Base-by-base conservation (phyloP, 176 grass and related monocot species). In the Miscanthus lutarioriparius region DNA sequence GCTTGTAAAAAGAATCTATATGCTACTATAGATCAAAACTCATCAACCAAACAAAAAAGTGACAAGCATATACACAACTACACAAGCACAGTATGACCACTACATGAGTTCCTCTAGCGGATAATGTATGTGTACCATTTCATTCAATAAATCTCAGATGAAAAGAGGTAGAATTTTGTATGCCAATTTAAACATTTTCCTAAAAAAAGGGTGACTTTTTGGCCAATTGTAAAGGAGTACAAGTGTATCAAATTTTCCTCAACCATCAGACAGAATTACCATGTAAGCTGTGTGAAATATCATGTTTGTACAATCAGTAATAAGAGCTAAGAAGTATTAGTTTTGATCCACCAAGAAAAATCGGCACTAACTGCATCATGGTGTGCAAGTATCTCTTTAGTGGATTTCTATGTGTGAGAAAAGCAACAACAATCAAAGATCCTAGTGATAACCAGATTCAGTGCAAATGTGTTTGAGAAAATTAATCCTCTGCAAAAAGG, bases 1-100 rank as follows among this genome's bases (percentile, higher is more conserved):
- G 30, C 66, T 22, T 77, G 15, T n/a, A 77, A 48, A 85, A 51
- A 54, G 48, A 75, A 79, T 62, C 11, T 51, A 76, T 12, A 80
- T 59, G 64, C 6, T 40, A 22, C 43, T 37, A 89, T 10, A 37
- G 49, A 85, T 51, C 9, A 53, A 68, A 68, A 23, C 32, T 56
- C 56, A 74, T 83, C 19, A 23, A 84, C 17, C 2, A 84, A 65
- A 53, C 53, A 4, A 72, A 26, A 71, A 51, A 10, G 7, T 47
- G 22, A 64, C 48, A 78, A 13, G 51, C 22, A 0, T 11, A 2
- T 25, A 61, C 41, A 77, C 33, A 28, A 54, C 6, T 82, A 35
- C 3, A 81, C 48, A 69, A 40, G 17, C 10, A 67, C 8, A 77
- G 33, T 79, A 84, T 22, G 56, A n/a, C 11, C 16, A 59, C 40